Evolutionary conservation across 2,329 filamentous ascomycete species (phyloP), one percentile per base, ranked within the genome.

Genomic region (Alternaria sp.): DNA sequence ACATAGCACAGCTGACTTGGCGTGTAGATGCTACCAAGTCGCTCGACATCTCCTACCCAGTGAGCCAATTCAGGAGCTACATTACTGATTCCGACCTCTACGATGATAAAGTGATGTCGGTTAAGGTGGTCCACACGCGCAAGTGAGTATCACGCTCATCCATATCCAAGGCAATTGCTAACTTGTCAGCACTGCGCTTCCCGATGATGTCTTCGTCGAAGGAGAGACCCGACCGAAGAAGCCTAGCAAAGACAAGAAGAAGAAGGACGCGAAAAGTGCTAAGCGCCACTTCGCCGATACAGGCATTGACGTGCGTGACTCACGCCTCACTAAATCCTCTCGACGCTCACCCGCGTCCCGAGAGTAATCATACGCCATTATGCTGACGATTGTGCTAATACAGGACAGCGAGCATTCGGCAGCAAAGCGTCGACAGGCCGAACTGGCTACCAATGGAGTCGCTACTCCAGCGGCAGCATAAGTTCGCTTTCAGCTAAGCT

Each of bases 121-220:
- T 99, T 55, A 89, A 90, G 57, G 89, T 98, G 56, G 90, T 93
- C 64, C 91, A 97, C 76, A 90, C 93, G 53, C 90, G 93, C 80
- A 96, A 91, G 94, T 97, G 85, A 82, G 90, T 83, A 8, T 15
- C 17, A 26, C 21, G 17, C 44, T 19, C 6, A 17, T n/a, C 26
- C 9, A 28, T 12, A 1, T 5, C 5, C 5, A 12, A 11, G 26
- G 17, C 49, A 26, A 50, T 28, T 13, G 57, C 72, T 75, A 55
- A 76, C 71, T 72, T 51, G 30, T 26, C 15, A 97, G 94, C 81
- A 92, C 92, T 77, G 90, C 93, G 75, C 86, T 99, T 25, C 96
- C 96, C 26, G 90, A 93, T 63, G 95, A 99, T 79, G 89, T 98
- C 3, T 99, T 99, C 77, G 86, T 90, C 51, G 83, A 89, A 23